Conservation (phyloP, 768 basidiomycete genomes). For the Termitomyces sp. region DNA sequence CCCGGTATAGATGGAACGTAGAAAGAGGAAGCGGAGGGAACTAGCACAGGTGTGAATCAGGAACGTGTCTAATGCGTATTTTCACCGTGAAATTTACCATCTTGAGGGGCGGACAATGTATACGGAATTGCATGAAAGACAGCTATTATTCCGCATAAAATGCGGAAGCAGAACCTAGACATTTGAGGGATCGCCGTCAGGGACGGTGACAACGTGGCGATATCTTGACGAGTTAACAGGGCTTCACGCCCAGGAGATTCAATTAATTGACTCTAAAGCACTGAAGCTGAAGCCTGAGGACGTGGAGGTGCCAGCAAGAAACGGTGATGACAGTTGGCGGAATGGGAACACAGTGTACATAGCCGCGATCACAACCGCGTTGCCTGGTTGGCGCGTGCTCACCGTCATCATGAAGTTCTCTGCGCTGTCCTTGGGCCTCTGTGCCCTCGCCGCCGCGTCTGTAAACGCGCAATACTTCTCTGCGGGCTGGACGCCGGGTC, state of each 20-base stretch:
- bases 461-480: slow-evolving; percentile 74
- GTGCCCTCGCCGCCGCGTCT: slow-evolving; percentile 35
- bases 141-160: slow-evolving; percentile 18
- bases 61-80: not conserved
- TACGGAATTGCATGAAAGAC: slow-evolving; percentile 11
- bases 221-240: not conserved
- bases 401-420: slow-evolving; percentile 51
- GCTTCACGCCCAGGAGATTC: not conserved
- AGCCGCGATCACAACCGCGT: slow-evolving; percentile 6
- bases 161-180: slow-evolving; percentile 10
- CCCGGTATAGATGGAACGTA: slow-evolving; percentile 78
- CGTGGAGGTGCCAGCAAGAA: not conserved
- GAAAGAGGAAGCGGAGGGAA: slow-evolving; percentile 80
- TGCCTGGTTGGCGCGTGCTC: not conserved
- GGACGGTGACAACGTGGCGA: not conserved
- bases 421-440: slow-evolving; percentile 29
- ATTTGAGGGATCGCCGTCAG: slow-evolving; percentile 8
- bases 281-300: not conserved
- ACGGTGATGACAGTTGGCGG: slow-evolving; percentile 2
- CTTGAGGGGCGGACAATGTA: slow-evolving; percentile 32
- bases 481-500: slow-evolving; percentile 78
- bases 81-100: slow-evolving; percentile 33
- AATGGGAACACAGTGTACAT: not conserved
- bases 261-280: not conserved
- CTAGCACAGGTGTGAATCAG: slow-evolving; percentile 33